Base-by-base conservation (phyloP, 768 basidiomycete genomes). In the Panaeolus papilionaceus region DNA sequence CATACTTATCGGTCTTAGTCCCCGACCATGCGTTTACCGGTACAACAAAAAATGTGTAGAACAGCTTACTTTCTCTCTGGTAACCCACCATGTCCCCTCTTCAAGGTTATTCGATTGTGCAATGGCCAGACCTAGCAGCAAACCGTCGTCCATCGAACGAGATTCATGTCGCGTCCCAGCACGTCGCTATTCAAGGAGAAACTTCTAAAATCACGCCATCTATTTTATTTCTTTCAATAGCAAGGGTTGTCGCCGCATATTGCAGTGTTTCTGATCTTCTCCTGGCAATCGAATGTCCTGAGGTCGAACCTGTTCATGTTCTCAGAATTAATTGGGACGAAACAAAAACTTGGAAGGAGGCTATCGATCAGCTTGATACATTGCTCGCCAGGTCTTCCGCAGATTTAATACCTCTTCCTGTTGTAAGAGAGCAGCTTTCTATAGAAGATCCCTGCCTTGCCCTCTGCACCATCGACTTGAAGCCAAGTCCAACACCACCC, bases 41-140 rank as follows among this genome's bases (percentile, higher is more conserved):
- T 3, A 7, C 11, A 58, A 7, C 54, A 58, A 11, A 58, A 33
- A 37, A 58, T n/a, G n/a, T 39, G 10, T 26, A 26, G 16, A 37
- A 40, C 37, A 45, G 16, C 54, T 58, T 33, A n/a, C 64, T 47
- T 62, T 45, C 40, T 51, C 49, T 33, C 28, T 58, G 14, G 33
- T 28, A 58, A 58, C 26, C 54, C 54, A 58, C 54, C 54, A 58
- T 58, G 54, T 12, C 10, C 33, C 9, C 54, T 42, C 72, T 80
- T 11, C 70, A 75, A 20, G 78, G 74, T 18, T 80, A 78, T 66
- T 74, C 71, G 37, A 71, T 72, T 58, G 64, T 76, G 47, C 73
- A 79, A 68, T 77, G 76, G 74, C 79, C 78, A 18, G 74, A 79
- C 51, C 75, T 80, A 11, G 74, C 79, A 42, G 73, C 72, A 33